These are phyloP conservation scores for Hibiscus syriacus DNA, from an alignment of 345 rosid genomes.

Conservation along the genomic window DNA sequence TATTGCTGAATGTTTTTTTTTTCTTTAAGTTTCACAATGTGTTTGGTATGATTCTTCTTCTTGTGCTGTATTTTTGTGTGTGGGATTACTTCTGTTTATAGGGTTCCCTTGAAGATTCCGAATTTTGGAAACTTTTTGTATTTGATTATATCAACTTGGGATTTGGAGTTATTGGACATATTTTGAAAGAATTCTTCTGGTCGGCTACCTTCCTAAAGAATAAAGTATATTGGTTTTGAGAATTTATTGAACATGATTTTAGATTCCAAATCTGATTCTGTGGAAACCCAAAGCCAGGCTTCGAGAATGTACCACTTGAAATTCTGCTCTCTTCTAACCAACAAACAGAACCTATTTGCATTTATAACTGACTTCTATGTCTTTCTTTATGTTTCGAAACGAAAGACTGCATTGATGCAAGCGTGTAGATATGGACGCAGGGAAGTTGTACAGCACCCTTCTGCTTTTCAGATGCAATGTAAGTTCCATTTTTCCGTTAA, in stretches of 20 bases:
- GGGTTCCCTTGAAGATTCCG: not conserved
- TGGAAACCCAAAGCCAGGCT: not conserved
- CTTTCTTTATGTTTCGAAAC: constrained; percentile 13
- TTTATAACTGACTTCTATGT: not conserved
- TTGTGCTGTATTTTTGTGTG: not conserved
- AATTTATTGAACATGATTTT: not conserved
- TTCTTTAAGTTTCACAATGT: not conserved
- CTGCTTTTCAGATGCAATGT: constrained; percentile 86
- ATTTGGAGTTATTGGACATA: constrained; percentile 1
- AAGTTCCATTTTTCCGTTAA: constrained; percentile 25
- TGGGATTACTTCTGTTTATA: not conserved
- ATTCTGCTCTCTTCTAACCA: not conserved
- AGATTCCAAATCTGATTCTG: not conserved
- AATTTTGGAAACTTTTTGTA: too few species aligned
- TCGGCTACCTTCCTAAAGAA: not conserved
- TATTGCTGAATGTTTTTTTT: not conserved
- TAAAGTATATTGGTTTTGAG: not conserved
- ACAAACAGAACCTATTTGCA: constrained; percentile 3
- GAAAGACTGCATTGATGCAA: constrained; percentile 96
- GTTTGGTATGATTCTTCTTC: not conserved
- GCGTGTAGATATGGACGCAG: constrained; percentile 97
- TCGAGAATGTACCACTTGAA: not conserved
- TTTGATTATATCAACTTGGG: not conserved
- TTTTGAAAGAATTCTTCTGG: not conserved
- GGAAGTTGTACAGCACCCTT: constrained; percentile 97